These are phyloP conservation scores for Fusarium veterinarium DNA, from an alignment of 2,329 filamentous ascomycete species.

Conservation along the genomic window DNA sequence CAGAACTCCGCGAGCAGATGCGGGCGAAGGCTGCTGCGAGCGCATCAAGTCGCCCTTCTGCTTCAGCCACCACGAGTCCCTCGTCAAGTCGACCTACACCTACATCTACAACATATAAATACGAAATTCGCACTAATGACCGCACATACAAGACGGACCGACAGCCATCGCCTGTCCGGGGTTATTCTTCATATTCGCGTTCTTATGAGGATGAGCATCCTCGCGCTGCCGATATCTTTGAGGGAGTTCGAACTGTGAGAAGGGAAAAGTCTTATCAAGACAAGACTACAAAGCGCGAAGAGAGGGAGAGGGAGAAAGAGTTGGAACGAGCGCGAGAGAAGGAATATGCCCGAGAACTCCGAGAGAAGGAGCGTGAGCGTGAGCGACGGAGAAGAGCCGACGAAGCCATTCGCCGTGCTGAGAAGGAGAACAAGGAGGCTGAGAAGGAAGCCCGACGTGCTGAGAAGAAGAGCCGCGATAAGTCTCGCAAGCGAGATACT, in stretches of 20 bases:
- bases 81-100: conserved; percentile 48
- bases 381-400: conserved; percentile 20
- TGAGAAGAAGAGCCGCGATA: conserved; percentile 53
- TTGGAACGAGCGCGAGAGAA: conserved; percentile 48
- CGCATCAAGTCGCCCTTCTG: conserved; percentile 19
- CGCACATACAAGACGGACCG: conserved; percentile 54
- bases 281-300: conserved; percentile 57
- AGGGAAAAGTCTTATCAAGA: conserved; percentile 62
- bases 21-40: conserved; percentile 51
- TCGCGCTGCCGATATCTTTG: conserved; percentile 54
- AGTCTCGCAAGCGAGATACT: conserved; percentile 52
- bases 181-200: conserved; percentile 50
- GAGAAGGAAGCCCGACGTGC: conserved; percentile 50
- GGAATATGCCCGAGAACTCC: conserved; percentile 39
- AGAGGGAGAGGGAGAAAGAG: conserved; percentile 51
- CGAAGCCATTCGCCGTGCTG: conserved; percentile 38
- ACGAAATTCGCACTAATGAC: conserved; percentile 64
- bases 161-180: conserved; percentile 45
- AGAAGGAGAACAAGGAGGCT: conserved; percentile 47
- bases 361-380: conserved; percentile 42
- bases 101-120: conserved; percentile 51
- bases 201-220: conserved; percentile 61
- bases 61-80: conserved; percentile 15
- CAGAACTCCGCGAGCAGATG: conserved; percentile 70
- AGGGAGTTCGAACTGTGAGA: conserved; percentile 57